Evolutionary conservation across 495 filamentous ascomycete genomes (phyloP), one percentile per base, ranked within the genome.

Genomic region (Hypoxylon lenormandii): DNA sequence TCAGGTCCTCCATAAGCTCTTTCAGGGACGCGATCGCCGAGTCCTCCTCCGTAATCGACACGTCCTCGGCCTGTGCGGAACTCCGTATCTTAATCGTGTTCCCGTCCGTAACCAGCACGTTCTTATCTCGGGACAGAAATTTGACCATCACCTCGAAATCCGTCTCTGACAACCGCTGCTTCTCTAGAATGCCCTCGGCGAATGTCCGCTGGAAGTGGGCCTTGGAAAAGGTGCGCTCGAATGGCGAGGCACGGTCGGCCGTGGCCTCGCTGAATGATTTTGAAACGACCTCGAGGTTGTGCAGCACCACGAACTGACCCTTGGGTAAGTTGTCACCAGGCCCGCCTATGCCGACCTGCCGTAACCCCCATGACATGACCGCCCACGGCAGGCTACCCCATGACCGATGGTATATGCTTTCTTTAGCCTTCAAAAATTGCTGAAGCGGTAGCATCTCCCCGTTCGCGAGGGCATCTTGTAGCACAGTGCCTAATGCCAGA

Each of bases 11-110:
- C 28, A 90, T 86, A 15, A 93, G 80, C 4, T 87, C 82, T 70
- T 89, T 92, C 30, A 96, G 84, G 28, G 87, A 89, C 1, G 92
- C 92, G 58, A 97, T 91, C 0, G 92, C 90, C 5, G 81, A 83
- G 78, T 98, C 96, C 67, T 94, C 86, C 22, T 85, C 75, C 3
- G 90, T 90, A 47, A 97, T 89, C 0, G 80, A 69, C 4, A 72
- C 37, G 1, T 80, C 71, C 5, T 80, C 76, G 16, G 83, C 76
- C 22, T 82, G 77, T 26, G 77, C 78, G 6, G 80, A 56, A 3
- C 66, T 73, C 66, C 83, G 87, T 77, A 98, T 91, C 76, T 91
- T 94, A 72, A 97, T 86, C 0, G 86, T 94, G 76, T 86, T 67
- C 7, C 87, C 86, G 71, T 93, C 88, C 77, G 88, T 91, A 45